Evolutionary conservation across 768 basidiomycete genomes (phyloP).

Genomic region (Lanmaoa pseudosensibilis): DNA sequence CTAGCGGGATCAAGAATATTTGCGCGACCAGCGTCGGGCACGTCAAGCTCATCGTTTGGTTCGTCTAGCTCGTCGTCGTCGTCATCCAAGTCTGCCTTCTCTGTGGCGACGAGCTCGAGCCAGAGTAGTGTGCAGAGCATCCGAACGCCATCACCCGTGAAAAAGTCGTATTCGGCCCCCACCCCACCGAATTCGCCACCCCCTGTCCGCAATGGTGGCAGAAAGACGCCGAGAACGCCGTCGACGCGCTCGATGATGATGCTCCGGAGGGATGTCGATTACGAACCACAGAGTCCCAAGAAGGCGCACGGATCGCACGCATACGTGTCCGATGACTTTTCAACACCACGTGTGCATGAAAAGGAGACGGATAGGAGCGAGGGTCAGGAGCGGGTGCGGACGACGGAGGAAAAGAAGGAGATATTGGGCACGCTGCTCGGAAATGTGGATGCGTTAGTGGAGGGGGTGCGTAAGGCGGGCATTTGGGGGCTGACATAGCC

Average conservation of each 20-base stretch:
- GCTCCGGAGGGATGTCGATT: slow-evolving; percentile 72
- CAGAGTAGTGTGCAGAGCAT: slow-evolving; percentile 25
- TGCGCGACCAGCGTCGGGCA: slow-evolving; percentile 18
- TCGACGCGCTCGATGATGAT: slow-evolving; percentile 54
- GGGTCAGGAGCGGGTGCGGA: slow-evolving; percentile 37
- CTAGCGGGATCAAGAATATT: slow-evolving; percentile 28
- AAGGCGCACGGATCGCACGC: slow-evolving; percentile 41
- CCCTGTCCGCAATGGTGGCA: slow-evolving; percentile 26
- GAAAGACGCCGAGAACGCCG: slow-evolving; percentile 23
- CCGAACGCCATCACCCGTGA: slow-evolving; percentile 42
- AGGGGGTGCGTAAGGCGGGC: slow-evolving; percentile 81
- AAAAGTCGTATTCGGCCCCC: slow-evolving; percentile 34
- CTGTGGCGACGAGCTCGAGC: slow-evolving; percentile 38
- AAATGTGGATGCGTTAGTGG: slow-evolving; percentile 89
- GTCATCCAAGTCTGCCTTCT: slow-evolving; percentile 40
- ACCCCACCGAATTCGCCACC: slow-evolving; percentile 29
- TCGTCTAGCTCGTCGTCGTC: slow-evolving; percentile 27
- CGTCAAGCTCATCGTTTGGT: slow-evolving; percentile 20
- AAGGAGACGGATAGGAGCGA: neutral
- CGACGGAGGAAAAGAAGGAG: slow-evolving; percentile 82
- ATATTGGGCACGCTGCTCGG: slow-evolving; percentile 79
- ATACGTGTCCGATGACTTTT: slow-evolving; percentile 29
- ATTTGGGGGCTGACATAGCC: slow-evolving; percentile 73
- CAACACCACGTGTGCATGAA: slow-evolving; percentile 12
- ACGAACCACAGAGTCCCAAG: slow-evolving; percentile 69